phyloP scores from a whole-genome alignment of 345 rosid genomes.

The Euphorbia tirucalli region DNA sequence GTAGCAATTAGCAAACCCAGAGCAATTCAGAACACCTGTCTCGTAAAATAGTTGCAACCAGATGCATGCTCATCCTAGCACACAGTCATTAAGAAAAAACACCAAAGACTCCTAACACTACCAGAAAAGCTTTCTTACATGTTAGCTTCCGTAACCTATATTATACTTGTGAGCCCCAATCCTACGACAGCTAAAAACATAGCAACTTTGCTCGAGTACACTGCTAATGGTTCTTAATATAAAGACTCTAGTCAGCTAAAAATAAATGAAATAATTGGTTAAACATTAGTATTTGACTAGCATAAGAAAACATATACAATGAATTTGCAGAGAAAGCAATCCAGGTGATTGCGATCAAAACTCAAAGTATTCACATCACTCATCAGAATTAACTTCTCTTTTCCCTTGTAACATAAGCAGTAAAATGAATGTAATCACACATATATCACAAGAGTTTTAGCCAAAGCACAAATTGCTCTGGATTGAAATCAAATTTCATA shows the following conservation, averaged over 20 bases:
- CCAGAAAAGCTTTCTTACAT: background rate
- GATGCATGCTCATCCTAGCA: conserved; percentile 1
- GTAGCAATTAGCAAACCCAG: background rate
- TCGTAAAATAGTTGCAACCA: background rate
- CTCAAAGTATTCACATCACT: background rate
- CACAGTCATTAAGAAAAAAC: background rate
- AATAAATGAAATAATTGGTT: background rate
- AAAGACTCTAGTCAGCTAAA: background rate
- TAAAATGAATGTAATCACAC: background rate
- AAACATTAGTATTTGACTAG: background rate
- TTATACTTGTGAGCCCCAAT: background rate
- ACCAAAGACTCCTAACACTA: background rate
- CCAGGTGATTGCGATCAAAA: background rate
- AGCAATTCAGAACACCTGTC: background rate
- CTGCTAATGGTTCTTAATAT: background rate
- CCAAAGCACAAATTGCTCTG: background rate
- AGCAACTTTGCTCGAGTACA: background rate
- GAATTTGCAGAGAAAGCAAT: background rate
- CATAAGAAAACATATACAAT: background rate
- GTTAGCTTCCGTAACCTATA: background rate
- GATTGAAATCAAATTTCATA: background rate
- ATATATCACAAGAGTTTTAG: too few relatives aligned
- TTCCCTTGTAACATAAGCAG: background rate
- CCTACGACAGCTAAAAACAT: background rate
- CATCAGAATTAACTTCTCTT: background rate